These are phyloP conservation scores for Phytopythium oedochilum DNA, from an alignment of 352 stramenopile genomes.

Conservation along the genomic window DNA sequence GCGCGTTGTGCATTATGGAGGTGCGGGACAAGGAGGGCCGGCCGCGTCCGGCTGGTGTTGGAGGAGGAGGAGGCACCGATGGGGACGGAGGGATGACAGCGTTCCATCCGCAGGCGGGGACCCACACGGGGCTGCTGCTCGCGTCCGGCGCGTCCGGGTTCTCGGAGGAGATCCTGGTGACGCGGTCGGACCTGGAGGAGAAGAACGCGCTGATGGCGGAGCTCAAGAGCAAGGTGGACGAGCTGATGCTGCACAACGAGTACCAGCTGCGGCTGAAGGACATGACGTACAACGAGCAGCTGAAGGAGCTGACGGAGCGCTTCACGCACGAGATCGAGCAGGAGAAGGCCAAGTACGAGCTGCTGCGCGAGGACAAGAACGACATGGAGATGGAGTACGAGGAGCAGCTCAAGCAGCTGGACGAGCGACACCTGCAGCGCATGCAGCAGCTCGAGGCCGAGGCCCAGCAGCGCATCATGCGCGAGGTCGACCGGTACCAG, in stretches of 20 bases:
- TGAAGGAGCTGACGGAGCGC: constrained; percentile 92
- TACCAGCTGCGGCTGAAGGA: constrained; percentile 94
- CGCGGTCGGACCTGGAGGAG: constrained; percentile 91
- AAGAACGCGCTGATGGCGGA: constrained; percentile 90
- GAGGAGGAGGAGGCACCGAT: neutral
- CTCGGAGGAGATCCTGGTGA: constrained; percentile 81
- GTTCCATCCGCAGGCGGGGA: no score
- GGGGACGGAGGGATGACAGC: neutral
- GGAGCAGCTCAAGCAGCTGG: constrained; percentile 88
- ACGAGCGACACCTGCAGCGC: constrained; percentile 89
- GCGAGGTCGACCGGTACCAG: constrained; percentile 90
- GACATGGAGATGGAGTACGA: constrained; percentile 92
- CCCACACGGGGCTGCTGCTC: constrained; percentile 7
- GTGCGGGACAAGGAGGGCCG: constrained; percentile 84
- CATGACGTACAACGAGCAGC: constrained; percentile 94
- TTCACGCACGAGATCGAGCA: constrained; percentile 92
- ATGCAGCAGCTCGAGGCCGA: constrained; percentile 88
- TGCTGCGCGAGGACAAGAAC: constrained; percentile 89
- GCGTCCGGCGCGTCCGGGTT: constrained; percentile 25
- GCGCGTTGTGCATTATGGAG: constrained; percentile 85
- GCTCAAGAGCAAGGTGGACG: constrained; percentile 94
- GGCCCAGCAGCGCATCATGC: constrained; percentile 94
- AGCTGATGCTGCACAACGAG: constrained; percentile 93
- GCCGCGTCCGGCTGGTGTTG: constrained; percentile 32
- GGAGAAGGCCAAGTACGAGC: constrained; percentile 90